Percentiles rank a stretch among this genome's conserved stretches.
Conservation (phyloP, 2,329 filamentous ascomycete species). For the Stachybotrys echinatus region DNA sequence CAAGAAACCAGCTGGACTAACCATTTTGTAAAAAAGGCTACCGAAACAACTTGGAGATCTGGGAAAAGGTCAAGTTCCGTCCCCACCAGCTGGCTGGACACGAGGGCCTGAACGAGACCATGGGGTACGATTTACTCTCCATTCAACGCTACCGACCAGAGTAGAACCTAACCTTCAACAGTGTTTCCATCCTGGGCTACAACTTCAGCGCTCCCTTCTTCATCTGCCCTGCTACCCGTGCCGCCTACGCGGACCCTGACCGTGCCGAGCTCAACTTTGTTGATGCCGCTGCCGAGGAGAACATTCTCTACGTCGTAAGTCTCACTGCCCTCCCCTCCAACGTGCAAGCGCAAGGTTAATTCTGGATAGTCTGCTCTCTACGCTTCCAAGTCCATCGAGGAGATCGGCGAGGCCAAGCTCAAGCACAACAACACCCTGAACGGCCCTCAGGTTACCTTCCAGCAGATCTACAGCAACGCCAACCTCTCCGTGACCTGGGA, state of each 20-base stretch:
- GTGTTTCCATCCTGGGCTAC: slow-evolving; percentile 38
- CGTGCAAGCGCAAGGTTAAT: neutral
- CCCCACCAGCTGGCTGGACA: slow-evolving; percentile 27
- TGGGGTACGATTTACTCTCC: slow-evolving; percentile 15
- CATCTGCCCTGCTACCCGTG: slow-evolving; percentile 40
- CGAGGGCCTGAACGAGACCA: slow-evolving; percentile 24
- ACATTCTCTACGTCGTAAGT: slow-evolving; percentile 38
- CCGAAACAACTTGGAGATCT: slow-evolving; percentile 46
- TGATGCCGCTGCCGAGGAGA: slow-evolving; percentile 35
- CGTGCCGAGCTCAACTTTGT: slow-evolving; percentile 41
- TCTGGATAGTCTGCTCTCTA: slow-evolving; percentile 18
- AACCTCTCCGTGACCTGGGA: slow-evolving; percentile 27
- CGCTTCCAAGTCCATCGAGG: slow-evolving; percentile 26
- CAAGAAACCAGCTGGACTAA: neutral
- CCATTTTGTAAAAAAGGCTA: slow-evolving; percentile 22
- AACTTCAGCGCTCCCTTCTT: slow-evolving; percentile 44
- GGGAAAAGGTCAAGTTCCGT: slow-evolving; percentile 36
- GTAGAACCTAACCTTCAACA: slow-evolving; percentile 7
- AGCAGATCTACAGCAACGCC: slow-evolving; percentile 26
- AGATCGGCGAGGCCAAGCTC: slow-evolving; percentile 22
- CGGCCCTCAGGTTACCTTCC: slow-evolving; percentile 24
- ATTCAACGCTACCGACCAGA: neutral
- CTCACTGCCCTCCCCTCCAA: neutral
- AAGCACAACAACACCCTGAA: slow-evolving; percentile 18
- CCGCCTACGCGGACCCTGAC: slow-evolving; percentile 34